These are phyloP conservation scores for Chaetomium globosum DNA, from an alignment of 2,329 filamentous ascomycete genomes.

Conservation along the genomic window DNA sequence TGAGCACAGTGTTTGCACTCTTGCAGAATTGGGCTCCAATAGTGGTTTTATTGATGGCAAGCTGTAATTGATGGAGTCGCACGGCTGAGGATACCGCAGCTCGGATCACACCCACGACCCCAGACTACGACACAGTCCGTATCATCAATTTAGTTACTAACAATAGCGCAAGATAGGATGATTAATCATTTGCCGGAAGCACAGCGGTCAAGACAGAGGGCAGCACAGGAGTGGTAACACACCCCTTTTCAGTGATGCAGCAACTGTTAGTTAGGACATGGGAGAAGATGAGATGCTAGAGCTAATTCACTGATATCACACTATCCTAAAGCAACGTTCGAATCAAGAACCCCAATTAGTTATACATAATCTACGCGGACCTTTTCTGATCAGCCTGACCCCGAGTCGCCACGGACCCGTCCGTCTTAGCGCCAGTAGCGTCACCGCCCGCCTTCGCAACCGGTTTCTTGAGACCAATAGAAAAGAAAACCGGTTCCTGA, in stretches of 20 bases:
- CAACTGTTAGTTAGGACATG: no score
- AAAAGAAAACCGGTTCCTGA: background rate
- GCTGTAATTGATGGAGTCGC: background rate
- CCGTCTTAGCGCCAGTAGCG: background rate
- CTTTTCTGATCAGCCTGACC: background rate
- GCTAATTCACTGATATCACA: background rate
- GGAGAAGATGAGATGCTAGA: no score
- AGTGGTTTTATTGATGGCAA: background rate
- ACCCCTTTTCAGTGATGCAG: background rate
- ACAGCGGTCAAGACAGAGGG: background rate
- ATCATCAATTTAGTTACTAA: background rate
- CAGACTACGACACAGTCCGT: background rate
- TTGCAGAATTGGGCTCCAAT: background rate
- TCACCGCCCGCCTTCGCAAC: background rate
- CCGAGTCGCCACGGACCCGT: background rate
- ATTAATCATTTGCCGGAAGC: background rate
- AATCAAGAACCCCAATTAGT: background rate
- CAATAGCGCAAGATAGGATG: background rate
- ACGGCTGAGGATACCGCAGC: background rate
- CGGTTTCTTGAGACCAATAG: background rate
- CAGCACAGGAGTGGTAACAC: background rate
- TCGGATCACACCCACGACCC: background rate
- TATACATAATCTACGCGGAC: background rate
- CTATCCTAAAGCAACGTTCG: background rate
- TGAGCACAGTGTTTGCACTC: background rate